Conservation (phyloP, 371 early-diverging fungal genomes). For the Mortierella sp. region DNA sequence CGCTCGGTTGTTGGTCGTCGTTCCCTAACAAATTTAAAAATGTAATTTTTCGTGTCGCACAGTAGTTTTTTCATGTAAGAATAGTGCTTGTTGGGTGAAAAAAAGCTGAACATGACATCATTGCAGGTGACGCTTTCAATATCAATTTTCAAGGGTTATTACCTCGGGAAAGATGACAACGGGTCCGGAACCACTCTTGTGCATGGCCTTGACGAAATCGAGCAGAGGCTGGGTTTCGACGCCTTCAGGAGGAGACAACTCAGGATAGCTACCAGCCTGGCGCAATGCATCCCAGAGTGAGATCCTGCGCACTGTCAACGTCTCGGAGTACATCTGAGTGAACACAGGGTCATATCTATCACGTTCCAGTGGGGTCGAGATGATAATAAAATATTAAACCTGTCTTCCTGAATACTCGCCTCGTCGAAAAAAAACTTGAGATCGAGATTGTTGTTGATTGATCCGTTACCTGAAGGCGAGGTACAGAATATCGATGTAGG, state of each 20-base stretch:
- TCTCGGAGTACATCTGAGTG: slow-evolving; percentile 71
- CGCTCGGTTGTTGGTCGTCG: slow-evolving; percentile 91
- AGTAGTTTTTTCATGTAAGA: neutral
- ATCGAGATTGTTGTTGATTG: neutral
- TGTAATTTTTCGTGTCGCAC: neutral
- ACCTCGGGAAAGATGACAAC: slow-evolving; percentile 88
- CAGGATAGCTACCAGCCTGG: slow-evolving; percentile 62
- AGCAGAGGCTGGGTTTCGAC: slow-evolving; percentile 58
- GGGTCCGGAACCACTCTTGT: slow-evolving; percentile 68
- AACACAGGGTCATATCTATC: slow-evolving; percentile 79
- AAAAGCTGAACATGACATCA: too few relatives aligned
- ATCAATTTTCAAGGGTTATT: slow-evolving; percentile 2
- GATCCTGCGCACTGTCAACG: slow-evolving; percentile 65
- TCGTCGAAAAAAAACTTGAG: neutral
- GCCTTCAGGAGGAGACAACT: slow-evolving; percentile 54
- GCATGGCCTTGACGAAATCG: slow-evolving; percentile 67
- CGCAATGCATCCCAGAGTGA: slow-evolving; percentile 73
- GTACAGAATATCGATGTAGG: slow-evolving; percentile 88
- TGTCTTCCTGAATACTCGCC: neutral
- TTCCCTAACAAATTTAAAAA: slow-evolving; percentile 64
- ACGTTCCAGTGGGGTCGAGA: slow-evolving; percentile 9
- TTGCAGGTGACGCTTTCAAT: neutral
- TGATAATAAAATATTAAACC: neutral
- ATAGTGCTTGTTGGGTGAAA: too few relatives aligned
- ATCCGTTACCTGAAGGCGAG: slow-evolving; percentile 70